Evolutionary conservation across 192 early-diverging fungal species (phyloP).

Genomic region (Haplosporangium gracile): DNA sequence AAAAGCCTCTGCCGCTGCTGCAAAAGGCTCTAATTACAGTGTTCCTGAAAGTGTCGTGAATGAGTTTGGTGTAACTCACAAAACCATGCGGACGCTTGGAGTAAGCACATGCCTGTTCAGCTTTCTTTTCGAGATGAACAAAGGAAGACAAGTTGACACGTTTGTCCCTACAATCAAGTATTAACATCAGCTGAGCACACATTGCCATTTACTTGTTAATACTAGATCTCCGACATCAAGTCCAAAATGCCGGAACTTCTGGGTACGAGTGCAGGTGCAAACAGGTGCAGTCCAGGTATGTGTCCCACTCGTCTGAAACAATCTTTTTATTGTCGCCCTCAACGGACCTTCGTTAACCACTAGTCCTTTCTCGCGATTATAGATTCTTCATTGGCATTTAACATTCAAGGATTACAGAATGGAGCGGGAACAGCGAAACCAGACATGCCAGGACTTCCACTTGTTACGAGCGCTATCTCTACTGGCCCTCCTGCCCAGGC

Average conservation of each 20-base stretch:
- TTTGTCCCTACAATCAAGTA: too few relatives aligned
- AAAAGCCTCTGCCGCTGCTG: not conserved
- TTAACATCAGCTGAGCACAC: too few relatives aligned
- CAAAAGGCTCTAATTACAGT: not conserved
- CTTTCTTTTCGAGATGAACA: not conserved
- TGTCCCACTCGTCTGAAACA: not conserved
- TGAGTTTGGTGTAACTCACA: constrained; percentile 23
- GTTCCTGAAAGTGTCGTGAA: constrained; percentile 16
- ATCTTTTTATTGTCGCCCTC: not conserved
- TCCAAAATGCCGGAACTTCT: constrained; percentile 19
- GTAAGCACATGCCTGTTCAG: not conserved
- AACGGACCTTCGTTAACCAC: too few relatives aligned
- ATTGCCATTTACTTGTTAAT: not conserved
- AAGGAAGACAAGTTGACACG: not conserved
- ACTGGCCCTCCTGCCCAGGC: not conserved
- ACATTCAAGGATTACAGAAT: not conserved
- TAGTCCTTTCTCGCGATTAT: not conserved
- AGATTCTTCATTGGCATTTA: not conserved
- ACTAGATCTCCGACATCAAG: constrained; percentile 8
- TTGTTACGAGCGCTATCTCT: not conserved
- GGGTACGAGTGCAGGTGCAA: not conserved
- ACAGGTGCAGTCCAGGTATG: not conserved
- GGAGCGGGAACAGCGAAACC: not conserved
- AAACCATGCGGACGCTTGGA: constrained; percentile 11
- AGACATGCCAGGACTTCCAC: not conserved